Percentiles rank a stretch among this genome's conserved stretches.
Evolutionary conservation across 805 yeast genomes (phyloP).

Genomic region (Myxozyma neotropica): DNA sequence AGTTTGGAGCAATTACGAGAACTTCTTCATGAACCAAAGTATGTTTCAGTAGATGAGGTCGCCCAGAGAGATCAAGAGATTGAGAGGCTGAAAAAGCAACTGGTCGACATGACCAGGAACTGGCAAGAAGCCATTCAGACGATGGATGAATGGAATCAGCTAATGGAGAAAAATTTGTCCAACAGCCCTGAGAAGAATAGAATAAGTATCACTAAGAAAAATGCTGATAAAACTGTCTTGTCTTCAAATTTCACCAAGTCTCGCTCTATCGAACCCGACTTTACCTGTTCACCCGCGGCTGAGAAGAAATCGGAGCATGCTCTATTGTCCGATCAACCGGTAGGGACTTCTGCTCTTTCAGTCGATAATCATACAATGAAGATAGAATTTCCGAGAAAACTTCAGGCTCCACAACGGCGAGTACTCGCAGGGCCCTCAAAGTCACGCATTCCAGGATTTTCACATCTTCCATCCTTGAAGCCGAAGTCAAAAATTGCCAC

Average conservation of each 20-base stretch:
- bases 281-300: too few relatives aligned
- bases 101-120: constrained; percentile 34
- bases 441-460: constrained; percentile 12
- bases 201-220: neutral
- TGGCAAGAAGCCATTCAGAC: constrained; percentile 40
- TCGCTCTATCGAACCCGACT: too few relatives aligned
- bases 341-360: too few relatives aligned
- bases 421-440: neutral
- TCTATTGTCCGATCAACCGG: too few relatives aligned
- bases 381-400: neutral
- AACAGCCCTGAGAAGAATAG: neutral
- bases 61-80: constrained; percentile 28
- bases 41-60: constrained; percentile 27
- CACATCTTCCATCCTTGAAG: constrained; percentile 1
- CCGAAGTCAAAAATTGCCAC: neutral
- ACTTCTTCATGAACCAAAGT: constrained; percentile 24
- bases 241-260: too few relatives aligned
- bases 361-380: neutral
- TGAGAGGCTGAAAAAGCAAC: constrained; percentile 30
- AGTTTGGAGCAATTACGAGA: constrained; percentile 30
- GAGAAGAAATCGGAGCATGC: too few relatives aligned
- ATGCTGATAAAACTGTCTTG: neutral
- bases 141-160: constrained; percentile 40
- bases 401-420: neutral
- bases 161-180: constrained; percentile 19